Evolutionary conservation across 352 stramenopile genomes (phyloP), one percentile per base, ranked within the genome.

Genomic region (Phytopythium litorale): DNA sequence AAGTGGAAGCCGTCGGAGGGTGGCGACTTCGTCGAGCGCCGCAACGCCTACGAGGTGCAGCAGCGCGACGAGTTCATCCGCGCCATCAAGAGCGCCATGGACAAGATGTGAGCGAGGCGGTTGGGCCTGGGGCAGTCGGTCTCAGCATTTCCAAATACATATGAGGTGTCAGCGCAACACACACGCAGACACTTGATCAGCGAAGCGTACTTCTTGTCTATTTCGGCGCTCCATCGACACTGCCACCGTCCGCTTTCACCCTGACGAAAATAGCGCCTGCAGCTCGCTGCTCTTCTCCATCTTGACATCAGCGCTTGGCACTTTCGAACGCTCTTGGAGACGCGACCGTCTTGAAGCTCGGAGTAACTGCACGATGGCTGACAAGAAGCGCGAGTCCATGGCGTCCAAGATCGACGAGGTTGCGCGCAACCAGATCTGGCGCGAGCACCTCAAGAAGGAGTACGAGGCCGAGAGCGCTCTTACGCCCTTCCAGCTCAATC

Each of bases 31-130:
- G 12, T 77, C 18, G 82, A 92, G 61, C 76, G 77, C 46, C 76
- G 79, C 37, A 95, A 95, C 51, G 70, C 78, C 35, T 93, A 95
- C 75, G 84, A 95, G 59, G 74, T 95, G 60, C 83, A 96, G 64
- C 83, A 96, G 67, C 84, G 87, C 51, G 84, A 94, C 58, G 82
- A 89, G 56, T 94, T 95, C 58, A 93, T 95, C 71, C 89, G 89
- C 52, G 84, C 85, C 23, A 75, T 95, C 64, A 87, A 91, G 56
- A 77, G 65, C 25, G 81, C 82, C 40, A 92, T 93, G 82, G 86
- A 95, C 67, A 88, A 85, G 56, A 85, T 89, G 73, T 89, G 65
- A 68, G 42, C 19, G 25, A 2, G 33, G 12, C 30, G 35, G 9
- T 13, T 19, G 55, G 21, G n/a, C 7, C 28, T 13, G 7, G 40